Conservation (phyloP, 805 yeast species). For the Maudiozyma bulderi region DNA sequence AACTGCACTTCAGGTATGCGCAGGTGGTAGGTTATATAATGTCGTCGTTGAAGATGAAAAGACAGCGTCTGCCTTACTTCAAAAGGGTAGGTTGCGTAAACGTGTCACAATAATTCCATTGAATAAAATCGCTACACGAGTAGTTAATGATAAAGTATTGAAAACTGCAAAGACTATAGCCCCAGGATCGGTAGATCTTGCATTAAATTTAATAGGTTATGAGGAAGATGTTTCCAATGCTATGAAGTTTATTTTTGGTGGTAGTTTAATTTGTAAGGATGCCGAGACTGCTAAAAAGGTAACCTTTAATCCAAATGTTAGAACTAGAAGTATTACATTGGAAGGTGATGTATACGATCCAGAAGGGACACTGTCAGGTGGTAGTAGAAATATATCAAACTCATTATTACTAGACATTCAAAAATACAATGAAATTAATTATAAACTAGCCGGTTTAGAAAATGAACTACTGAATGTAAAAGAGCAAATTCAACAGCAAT, state of each 20-base stretch:
- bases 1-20: slow-evolving; percentile 83
- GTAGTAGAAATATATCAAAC: slow-evolving; percentile 57
- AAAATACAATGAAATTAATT: slow-evolving; percentile 42
- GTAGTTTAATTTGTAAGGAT: slow-evolving; percentile 78
- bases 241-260: slow-evolving; percentile 86
- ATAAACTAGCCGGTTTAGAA: slow-evolving; percentile 34
- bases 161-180: slow-evolving; percentile 64
- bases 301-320: slow-evolving; percentile 76
- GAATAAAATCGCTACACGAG: slow-evolving; percentile 65
- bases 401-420: slow-evolving; percentile 59
- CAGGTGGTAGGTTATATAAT: slow-evolving; percentile 84
- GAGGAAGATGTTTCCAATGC: slow-evolving; percentile 65
- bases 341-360: slow-evolving; percentile 96
- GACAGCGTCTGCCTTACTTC: slow-evolving; percentile 75
- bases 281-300: slow-evolving; percentile 80
- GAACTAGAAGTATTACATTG: slow-evolving; percentile 74
- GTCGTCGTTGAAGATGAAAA: slow-evolving; percentile 83
- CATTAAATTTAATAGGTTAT: slow-evolving; percentile 69
- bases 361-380: slow-evolving; percentile 91
- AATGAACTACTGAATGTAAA: slow-evolving; percentile 34
- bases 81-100: slow-evolving; percentile 64
- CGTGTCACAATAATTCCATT: slow-evolving; percentile 89
- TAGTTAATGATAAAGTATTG: slow-evolving; percentile 43
- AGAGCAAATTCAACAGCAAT: slow-evolving; percentile 34
- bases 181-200: slow-evolving; percentile 83